These are phyloP conservation scores for Coprinopsis sp. DNA, from an alignment of 768 basidiomycete species.

Conservation along the genomic window DNA sequence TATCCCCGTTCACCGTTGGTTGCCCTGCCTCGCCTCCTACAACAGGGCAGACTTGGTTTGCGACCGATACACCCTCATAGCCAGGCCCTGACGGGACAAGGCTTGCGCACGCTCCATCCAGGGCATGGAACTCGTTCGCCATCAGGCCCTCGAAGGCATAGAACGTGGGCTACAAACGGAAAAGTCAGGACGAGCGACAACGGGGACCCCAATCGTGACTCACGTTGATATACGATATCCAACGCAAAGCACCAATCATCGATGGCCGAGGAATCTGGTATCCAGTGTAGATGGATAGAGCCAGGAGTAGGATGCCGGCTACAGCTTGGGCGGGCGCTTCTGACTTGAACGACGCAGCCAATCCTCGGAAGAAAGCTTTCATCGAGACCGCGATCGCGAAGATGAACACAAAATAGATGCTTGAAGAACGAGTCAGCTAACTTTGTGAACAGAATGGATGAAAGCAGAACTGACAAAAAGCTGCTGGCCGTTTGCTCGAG, in stretches of 20 bases:
- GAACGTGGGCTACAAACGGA: constrained; percentile 44
- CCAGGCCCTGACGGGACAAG: constrained; percentile 61
- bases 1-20: constrained; percentile 53
- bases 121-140: constrained; percentile 75
- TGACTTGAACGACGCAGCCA: constrained; percentile 56
- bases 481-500: constrained; percentile 51
- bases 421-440: constrained; percentile 19
- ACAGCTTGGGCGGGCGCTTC: constrained; percentile 61
- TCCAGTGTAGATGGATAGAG: constrained; percentile 27
- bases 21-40: constrained; percentile 63
- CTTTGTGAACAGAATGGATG: background rate
- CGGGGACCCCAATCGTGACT: background rate
- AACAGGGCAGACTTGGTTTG: constrained; percentile 74
- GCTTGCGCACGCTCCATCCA: constrained; percentile 55
- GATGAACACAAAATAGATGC: constrained; percentile 57
- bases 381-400: constrained; percentile 57
- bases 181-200: background rate
- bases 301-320: constrained; percentile 38
- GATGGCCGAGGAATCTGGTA: constrained; percentile 50
- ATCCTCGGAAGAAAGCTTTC: constrained; percentile 70
- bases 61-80: constrained; percentile 49
- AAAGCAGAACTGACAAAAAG: constrained; percentile 53
- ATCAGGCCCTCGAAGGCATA: constrained; percentile 76
- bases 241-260: constrained; percentile 66
- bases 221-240: constrained; percentile 64